phyloP scores from a whole-genome alignment of 2,329 filamentous ascomycete species.

The Clarireedia paspali region DNA sequence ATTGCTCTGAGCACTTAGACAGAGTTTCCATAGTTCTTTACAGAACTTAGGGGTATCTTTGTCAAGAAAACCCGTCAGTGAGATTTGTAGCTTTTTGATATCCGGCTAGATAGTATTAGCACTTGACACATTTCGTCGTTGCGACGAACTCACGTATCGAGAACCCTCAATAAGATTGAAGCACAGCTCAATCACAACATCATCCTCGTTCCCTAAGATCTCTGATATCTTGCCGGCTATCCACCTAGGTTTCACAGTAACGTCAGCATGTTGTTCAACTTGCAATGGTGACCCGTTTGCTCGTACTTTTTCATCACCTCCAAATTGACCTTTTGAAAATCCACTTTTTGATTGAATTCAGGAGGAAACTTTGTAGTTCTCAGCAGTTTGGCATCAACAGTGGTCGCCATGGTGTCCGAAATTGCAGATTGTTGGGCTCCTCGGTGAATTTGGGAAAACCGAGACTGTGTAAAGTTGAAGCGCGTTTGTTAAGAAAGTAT shows the following conservation, averaged over 20 bases:
- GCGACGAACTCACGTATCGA: slow-evolving; percentile 54
- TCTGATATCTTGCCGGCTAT: slow-evolving; percentile 81
- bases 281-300: slow-evolving; percentile 13
- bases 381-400: slow-evolving; percentile 81
- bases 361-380: slow-evolving; percentile 88
- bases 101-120: slow-evolving; percentile 59
- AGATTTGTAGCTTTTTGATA: slow-evolving; percentile 90
- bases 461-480: background rate
- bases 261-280: slow-evolving; percentile 13
- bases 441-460: background rate
- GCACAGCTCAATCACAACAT: slow-evolving; percentile 85
- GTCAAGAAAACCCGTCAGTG: slow-evolving; percentile 89
- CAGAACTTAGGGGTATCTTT: slow-evolving; percentile 86
- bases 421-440: background rate
- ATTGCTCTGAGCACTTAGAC: slow-evolving; percentile 81
- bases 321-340: slow-evolving; percentile 94
- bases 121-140: slow-evolving; percentile 9
- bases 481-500: background rate
- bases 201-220: slow-evolving; percentile 87
- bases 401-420: slow-evolving; percentile 57
- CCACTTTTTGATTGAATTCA: slow-evolving; percentile 91
- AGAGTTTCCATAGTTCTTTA: slow-evolving; percentile 87
- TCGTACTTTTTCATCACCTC: slow-evolving; percentile 95
- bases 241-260: slow-evolving; percentile 55
- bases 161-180: slow-evolving; percentile 64